Percentiles rank a stretch among this genome's conserved stretches.
phyloP scores from a whole-genome alignment of 805 yeast genomes.

The Blastobotrys parvus region DNA sequence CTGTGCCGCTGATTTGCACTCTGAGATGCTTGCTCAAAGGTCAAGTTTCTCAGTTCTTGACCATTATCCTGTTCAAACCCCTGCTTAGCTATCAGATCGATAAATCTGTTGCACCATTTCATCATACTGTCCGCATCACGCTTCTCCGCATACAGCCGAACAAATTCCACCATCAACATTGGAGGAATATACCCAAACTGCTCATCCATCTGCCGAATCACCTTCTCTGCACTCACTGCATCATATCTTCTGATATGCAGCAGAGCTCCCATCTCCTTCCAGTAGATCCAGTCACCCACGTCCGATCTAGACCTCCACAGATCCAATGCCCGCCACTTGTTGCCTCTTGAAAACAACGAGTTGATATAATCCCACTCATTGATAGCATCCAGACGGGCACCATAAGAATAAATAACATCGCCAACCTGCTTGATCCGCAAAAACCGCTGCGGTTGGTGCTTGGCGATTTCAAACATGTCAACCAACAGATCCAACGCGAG shows the following conservation, averaged over 20 bases:
- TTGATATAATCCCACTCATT: constrained; percentile 19
- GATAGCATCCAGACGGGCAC: constrained; percentile 17
- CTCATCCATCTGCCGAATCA: constrained; percentile 13
- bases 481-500: constrained; percentile 16
- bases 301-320: constrained; percentile 17
- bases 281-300: constrained; percentile 12
- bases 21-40: constrained; percentile 9
- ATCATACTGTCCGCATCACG: background rate
- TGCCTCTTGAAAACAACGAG: constrained; percentile 11
- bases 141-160: constrained; percentile 8
- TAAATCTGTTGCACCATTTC: background rate
- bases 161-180: constrained; percentile 12
- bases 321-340: constrained; percentile 12
- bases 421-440: constrained; percentile 16
- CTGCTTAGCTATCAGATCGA: background rate
- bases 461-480: constrained; percentile 16
- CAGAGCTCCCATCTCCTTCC: constrained; percentile 17
- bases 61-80: background rate
- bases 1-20: constrained; percentile 7
- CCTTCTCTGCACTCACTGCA: constrained; percentile 12
- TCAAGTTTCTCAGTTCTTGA: background rate
- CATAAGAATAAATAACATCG: constrained; percentile 16
- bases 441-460: constrained; percentile 9
- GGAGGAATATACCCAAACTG: constrained; percentile 16
- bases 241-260: constrained; percentile 11